phyloP scores from a whole-genome alignment of 2,329 filamentous ascomycete genomes.

The Akanthomyces uredinophilus region DNA sequence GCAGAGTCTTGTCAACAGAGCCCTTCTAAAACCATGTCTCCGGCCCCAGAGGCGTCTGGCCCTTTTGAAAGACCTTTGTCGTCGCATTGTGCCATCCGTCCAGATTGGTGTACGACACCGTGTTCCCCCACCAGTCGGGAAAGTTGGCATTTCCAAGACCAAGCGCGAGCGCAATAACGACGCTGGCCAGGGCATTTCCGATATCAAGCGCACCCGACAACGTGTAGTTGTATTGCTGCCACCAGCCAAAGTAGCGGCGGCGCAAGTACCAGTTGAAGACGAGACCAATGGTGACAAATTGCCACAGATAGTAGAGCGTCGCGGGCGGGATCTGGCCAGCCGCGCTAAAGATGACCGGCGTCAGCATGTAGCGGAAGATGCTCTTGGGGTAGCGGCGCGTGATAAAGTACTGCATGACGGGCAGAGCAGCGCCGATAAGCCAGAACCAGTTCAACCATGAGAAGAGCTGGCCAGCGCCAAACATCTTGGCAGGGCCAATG shows the following conservation, averaged over 20 bases:
- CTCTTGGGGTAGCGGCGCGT: slow-evolving; percentile 44
- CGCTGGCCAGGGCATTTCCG: slow-evolving; percentile 46
- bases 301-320: slow-evolving; percentile 49
- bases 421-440: slow-evolving; percentile 45
- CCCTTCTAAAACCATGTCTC: slow-evolving; percentile 19
- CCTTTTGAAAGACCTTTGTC: slow-evolving; percentile 23
- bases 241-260: slow-evolving; percentile 48
- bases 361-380: slow-evolving; percentile 44
- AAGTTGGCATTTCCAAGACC: slow-evolving; percentile 38
- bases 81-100: slow-evolving; percentile 23
- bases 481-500: slow-evolving; percentile 39
- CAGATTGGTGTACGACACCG: slow-evolving; percentile 28
- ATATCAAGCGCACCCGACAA: slow-evolving; percentile 50
- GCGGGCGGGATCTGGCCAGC: slow-evolving; percentile 48
- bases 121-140: slow-evolving; percentile 47
- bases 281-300: slow-evolving; percentile 50
- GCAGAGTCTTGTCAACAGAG: too few species aligned
- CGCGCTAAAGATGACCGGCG: slow-evolving; percentile 49
- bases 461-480: slow-evolving; percentile 38
- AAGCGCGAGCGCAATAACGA: slow-evolving; percentile 43
- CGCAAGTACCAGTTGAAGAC: slow-evolving; percentile 51
- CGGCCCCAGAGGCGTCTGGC: slow-evolving; percentile 25
- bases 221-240: slow-evolving; percentile 53
- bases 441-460: slow-evolving; percentile 49
- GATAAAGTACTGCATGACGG: slow-evolving; percentile 43